These are phyloP conservation scores for Sinapis alba DNA, from an alignment of 441 rosid species.

Conservation along the genomic window DNA sequence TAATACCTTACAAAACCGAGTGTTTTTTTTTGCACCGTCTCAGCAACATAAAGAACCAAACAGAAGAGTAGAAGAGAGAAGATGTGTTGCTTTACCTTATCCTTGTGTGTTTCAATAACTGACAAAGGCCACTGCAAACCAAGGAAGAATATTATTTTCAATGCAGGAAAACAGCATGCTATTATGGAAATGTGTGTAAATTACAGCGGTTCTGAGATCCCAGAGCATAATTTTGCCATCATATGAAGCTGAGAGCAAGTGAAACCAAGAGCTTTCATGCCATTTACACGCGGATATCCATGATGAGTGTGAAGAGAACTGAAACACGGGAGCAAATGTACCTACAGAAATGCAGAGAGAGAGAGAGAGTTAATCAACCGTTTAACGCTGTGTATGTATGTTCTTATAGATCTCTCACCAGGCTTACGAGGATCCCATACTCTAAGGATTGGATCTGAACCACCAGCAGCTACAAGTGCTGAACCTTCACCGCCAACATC, in stretches of 20 bases:
- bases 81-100: conserved; percentile 39
- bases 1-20: conserved; percentile 42
- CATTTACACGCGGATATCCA: conserved; percentile 98
- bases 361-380: conserved; percentile 11
- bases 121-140: conserved; percentile 92
- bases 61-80: background rate
- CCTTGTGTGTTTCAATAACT: conserved; percentile 76
- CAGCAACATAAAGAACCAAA: background rate
- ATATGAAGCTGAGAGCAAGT: conserved; percentile 90
- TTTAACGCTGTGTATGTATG: background rate
- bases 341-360: conserved; percentile 51
- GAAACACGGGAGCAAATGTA: conserved; percentile 84
- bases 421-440: conserved; percentile 99
- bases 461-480: conserved; percentile 85
- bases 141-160: conserved; percentile 24
- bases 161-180: background rate
- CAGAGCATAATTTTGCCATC: conserved; percentile 99
- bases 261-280: conserved; percentile 79
- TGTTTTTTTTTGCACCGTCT: background rate
- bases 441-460: conserved; percentile 91
- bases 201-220: conserved; percentile 99
- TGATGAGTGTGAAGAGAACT: conserved; percentile 81
- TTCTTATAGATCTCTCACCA: conserved; percentile 47
- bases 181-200: background rate
- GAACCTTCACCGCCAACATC: conserved; percentile 95